phyloP scores from a whole-genome alignment of 176 grass and related monocot species.

The Eragrostis nindensis region DNA sequence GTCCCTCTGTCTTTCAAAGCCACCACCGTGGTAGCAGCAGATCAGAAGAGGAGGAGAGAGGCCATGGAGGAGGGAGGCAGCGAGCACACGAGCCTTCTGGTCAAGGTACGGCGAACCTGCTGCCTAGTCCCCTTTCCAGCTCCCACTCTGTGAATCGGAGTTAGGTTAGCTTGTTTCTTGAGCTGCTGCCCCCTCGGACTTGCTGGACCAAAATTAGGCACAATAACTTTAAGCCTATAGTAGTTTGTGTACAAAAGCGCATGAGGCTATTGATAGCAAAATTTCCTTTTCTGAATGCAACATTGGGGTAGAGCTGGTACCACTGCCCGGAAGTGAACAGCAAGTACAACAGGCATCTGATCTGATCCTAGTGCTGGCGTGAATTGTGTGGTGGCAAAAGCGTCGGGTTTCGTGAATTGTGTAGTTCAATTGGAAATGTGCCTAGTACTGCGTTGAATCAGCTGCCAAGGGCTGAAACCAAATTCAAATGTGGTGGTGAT shows the following conservation, averaged over 20 bases:
- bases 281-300: neutral
- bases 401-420: neutral
- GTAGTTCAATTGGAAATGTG: neutral
- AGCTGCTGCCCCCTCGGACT: neutral
- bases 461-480: neutral
- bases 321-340: neutral
- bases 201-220: neutral
- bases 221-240: neutral
- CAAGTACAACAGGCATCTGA: neutral
- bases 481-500: neutral
- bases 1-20: neutral
- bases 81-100: slow-evolving; percentile 31
- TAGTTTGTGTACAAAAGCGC: too few relatives aligned
- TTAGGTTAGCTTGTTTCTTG: neutral
- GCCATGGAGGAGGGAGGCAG: slow-evolving; percentile 48
- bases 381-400: too few relatives aligned
- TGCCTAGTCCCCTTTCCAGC: neutral
- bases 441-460: neutral
- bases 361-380: too few relatives aligned
- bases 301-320: neutral
- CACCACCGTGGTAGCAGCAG: neutral
- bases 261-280: neutral
- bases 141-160: neutral
- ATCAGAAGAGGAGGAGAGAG: neutral
- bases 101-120: slow-evolving; percentile 27